Evolutionary conservation across 345 rosid genomes (phyloP), one percentile per base, ranked within the genome.

Genomic region (Gossypium longicalyx): DNA sequence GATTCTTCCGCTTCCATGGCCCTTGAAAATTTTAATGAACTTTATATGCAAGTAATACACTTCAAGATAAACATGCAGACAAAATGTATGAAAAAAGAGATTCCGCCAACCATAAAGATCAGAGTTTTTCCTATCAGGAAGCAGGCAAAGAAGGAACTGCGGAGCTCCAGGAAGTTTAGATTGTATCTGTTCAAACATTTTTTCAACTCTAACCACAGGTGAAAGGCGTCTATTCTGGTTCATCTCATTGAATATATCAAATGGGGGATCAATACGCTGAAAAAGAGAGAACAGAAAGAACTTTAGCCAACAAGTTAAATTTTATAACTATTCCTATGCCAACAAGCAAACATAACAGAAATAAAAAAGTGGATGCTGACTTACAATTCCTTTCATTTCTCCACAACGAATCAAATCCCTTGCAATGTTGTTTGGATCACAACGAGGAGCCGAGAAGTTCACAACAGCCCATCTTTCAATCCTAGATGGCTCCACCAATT

Each of bases 391-490:
- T 82, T 95, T 95, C 89, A 80, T 78, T 3, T 75, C 76, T 44
- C 86, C 99, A 70, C 98, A 92, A 78, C 85, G 89, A 2, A 80
- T 85, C 76, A 95, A 80, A 80, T 86, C 86, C 15, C 77, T 79
- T 1, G 91, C 79, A 61, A 95, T 89, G 45, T 73, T 61, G 12
- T 79, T 79, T 10, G 81, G 22, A 67, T 93, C 94, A 77, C 99
- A 92, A 0, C 91, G 88, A n/a, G 98, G 88, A n/a, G 98, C 96
- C 38, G 94, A 92, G 80, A 95, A 93, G 76, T 95, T 93, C 34
- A 83, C 97, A 77, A 93, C 88, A 67, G 91, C 99, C 99, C 98
- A 95, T 47, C 77, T 70, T 63, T 89, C 89, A 12, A 95, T 79
- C 65, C 80, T 95, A 17, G 67, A 16, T 76, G 99, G 96, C 75